phyloP scores from a whole-genome alignment of 352 stramenopile species.

The Phytopythium chamaehyphon region DNA sequence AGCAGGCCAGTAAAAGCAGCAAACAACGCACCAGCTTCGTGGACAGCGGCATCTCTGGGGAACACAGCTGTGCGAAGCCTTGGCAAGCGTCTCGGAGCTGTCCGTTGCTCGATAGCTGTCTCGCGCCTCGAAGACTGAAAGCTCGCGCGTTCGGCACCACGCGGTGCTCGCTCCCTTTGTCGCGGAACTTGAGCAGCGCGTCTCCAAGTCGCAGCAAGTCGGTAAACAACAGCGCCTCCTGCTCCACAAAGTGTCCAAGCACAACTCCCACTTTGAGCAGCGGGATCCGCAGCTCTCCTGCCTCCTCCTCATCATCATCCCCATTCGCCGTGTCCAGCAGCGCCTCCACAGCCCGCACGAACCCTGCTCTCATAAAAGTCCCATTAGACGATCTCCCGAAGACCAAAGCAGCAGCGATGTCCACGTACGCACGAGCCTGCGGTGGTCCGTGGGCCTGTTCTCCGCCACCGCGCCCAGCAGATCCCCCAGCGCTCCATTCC shows the following conservation, averaged over 20 bases:
- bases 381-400: not conserved
- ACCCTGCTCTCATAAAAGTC: conserved; percentile 11
- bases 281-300: conserved; percentile 21
- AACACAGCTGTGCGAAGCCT: conserved; percentile 42
- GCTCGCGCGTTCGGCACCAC: not conserved
- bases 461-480: conserved; percentile 31
- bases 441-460: conserved; percentile 23
- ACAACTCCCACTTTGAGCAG: conserved; percentile 30
- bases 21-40: conserved; percentile 33
- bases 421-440: conserved; percentile 32
- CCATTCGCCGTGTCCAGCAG: conserved; percentile 17
- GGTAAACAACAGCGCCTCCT: conserved; percentile 32
- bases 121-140: conserved; percentile 3
- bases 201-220: conserved; percentile 50
- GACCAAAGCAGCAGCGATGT: not conserved
- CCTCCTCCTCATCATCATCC: conserved; percentile 3
- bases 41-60: conserved; percentile 45
- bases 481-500: conserved; percentile 20
- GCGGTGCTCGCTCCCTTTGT: conserved; percentile 2
- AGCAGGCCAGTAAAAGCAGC: not conserved
- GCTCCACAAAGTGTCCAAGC: conserved; percentile 30
- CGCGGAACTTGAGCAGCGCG: conserved; percentile 13
- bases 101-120: not conserved
- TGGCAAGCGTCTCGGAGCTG: conserved; percentile 9
- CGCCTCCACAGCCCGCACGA: conserved; percentile 21